Evolutionary conservation across 116 monocot species (phyloP).

Genomic region (Phalaenopsis hybrid): DNA sequence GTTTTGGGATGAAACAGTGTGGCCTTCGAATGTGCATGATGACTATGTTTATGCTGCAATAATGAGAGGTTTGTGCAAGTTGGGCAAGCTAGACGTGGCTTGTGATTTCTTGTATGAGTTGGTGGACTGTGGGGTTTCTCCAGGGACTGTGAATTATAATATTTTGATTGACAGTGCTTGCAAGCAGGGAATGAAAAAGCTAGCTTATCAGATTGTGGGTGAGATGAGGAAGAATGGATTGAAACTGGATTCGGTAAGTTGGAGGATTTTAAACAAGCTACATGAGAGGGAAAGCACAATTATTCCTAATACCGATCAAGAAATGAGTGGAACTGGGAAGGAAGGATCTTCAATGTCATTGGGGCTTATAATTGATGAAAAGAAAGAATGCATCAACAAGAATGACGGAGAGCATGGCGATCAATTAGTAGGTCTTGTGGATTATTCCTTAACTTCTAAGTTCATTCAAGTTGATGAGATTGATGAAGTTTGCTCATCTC

Average conservation of each 20-base stretch:
- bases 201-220: slow-evolving; percentile 61
- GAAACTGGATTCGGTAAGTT: slow-evolving; percentile 67
- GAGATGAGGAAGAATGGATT: slow-evolving; percentile 88
- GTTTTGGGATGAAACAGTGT: slow-evolving; percentile 70
- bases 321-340: neutral
- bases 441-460: slow-evolving; percentile 19
- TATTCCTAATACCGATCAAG: neutral
- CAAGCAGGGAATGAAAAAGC: slow-evolving; percentile 47
- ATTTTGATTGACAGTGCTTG: slow-evolving; percentile 64
- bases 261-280: slow-evolving; percentile 74
- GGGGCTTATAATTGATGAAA: neutral
- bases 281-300: slow-evolving; percentile 22
- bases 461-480: slow-evolving; percentile 7
- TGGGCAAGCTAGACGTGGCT: slow-evolving; percentile 50
- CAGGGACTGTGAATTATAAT: slow-evolving; percentile 76
- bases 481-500: neutral
- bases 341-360: neutral
- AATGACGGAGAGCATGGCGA: slow-evolving; percentile 16
- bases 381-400: neutral
- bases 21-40: slow-evolving; percentile 73
- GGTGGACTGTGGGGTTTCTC: slow-evolving; percentile 60
- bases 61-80: slow-evolving; percentile 55
- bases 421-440: slow-evolving; percentile 22
- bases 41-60: slow-evolving; percentile 74
- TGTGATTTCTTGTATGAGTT: slow-evolving; percentile 79